Percentiles rank a stretch among this genome's conserved stretches.
Conservation (phyloP, 129 eudicot genomes). For the Arctium lappa region DNA sequence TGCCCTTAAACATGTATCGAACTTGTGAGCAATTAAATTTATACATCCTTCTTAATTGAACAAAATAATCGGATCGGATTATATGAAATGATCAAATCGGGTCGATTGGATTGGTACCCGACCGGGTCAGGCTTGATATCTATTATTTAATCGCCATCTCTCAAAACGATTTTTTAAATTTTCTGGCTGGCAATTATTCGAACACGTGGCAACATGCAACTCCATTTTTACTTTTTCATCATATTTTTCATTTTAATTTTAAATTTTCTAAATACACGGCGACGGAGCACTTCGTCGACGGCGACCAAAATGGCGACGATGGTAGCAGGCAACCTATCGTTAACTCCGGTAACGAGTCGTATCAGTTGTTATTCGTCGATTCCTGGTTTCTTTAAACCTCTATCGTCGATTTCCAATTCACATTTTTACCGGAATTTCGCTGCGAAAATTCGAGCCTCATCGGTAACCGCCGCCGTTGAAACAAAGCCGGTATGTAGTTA, state of each 20-base stretch:
- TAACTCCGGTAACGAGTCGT: constrained; percentile 32
- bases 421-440: constrained; percentile 23
- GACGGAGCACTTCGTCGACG: not conserved
- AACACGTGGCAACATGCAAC: constrained; percentile 4
- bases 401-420: not conserved
- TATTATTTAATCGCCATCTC: not conserved
- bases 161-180: not conserved
- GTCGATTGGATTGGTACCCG: not conserved
- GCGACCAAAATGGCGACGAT: constrained; percentile 19
- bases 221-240: not conserved
- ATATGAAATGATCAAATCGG: not conserved
- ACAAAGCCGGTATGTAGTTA: constrained; percentile 35
- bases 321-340: constrained; percentile 7
- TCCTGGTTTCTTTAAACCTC: constrained; percentile 10
- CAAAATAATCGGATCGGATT: not conserved
- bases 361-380: constrained; percentile 16
- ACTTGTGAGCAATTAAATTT: too few species aligned
- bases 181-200: constrained; percentile 10
- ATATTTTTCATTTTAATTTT: not conserved
- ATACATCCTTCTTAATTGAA: too few species aligned
- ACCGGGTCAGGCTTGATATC: not conserved
- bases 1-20: too few species aligned
- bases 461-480: constrained; percentile 36
- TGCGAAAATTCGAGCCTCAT: constrained; percentile 33
- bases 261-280: not conserved